phyloP scores from a whole-genome alignment of 2,329 filamentous ascomycete species.

The Rachicladosporium sp. region DNA sequence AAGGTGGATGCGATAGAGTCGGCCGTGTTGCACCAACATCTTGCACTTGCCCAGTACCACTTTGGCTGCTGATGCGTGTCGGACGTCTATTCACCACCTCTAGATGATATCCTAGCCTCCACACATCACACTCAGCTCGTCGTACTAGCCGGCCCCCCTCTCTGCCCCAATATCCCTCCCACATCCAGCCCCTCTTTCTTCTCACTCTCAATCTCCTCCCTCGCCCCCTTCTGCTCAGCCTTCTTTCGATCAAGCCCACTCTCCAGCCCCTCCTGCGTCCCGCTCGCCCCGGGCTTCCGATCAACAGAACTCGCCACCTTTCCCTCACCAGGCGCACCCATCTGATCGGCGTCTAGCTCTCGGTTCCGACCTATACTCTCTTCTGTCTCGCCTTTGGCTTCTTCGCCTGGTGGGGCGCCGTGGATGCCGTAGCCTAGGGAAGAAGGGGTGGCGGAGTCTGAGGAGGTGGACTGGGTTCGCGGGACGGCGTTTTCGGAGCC shows the following conservation, averaged over 20 bases:
- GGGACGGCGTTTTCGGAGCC: constrained; percentile 26
- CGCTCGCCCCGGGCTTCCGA: constrained; percentile 23
- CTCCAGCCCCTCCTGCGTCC: constrained; percentile 29
- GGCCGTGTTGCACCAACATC: too few relatives aligned
- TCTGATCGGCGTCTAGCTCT: constrained; percentile 37
- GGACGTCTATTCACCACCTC: constrained; percentile 5
- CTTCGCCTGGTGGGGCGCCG: constrained; percentile 33
- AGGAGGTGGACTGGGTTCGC: constrained; percentile 22
- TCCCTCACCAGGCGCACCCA: constrained; percentile 37
- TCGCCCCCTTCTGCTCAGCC: constrained; percentile 33
- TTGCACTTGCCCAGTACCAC: too few relatives aligned
- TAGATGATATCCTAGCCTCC: too few relatives aligned
- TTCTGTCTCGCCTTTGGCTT: constrained; percentile 26
- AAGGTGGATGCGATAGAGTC: too few relatives aligned
- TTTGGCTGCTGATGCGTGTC: neutral
- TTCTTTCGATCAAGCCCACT: constrained; percentile 39
- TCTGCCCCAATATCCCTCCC: constrained; percentile 33
- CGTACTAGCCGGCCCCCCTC: constrained; percentile 30
- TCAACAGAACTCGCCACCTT: constrained; percentile 31
- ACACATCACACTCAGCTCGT: neutral
- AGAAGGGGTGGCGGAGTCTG: constrained; percentile 25
- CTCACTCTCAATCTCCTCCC: constrained; percentile 29
- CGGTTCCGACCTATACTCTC: constrained; percentile 31
- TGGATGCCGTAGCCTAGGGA: constrained; percentile 31
- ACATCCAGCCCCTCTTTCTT: constrained; percentile 26